Base-by-base conservation (phyloP, 108 stramenopile genomes). In the Skeletonema marinoi region DNA sequence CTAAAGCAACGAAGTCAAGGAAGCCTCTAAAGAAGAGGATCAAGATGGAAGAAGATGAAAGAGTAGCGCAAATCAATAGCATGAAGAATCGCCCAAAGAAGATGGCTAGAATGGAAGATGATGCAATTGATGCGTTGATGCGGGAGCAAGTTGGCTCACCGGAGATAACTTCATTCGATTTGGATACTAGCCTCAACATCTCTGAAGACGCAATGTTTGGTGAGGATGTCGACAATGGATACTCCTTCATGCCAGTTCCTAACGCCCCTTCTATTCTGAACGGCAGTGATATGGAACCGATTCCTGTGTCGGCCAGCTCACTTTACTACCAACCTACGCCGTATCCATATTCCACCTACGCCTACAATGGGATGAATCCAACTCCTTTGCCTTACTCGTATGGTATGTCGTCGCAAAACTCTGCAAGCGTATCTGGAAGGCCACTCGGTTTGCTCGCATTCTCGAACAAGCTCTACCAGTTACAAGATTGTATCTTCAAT, bases 201-300 rank as follows among this genome's bases (percentile, higher is more conserved):
- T 21, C 60, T 21, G 39, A 38, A 30, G n/a, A 71, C 33, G 16
- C 44, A 19, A 31, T 72, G 3, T 60, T 72, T 33, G 71, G 44
- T 31, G 59, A 35, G 0, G 31, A 25, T 44, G 41, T 7, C 30
- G 35, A 61, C 38, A 25, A 71, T 31, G 35, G n/a, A 17, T 75
- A 60, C 58, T 75, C 74, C 5, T 66, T 75, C 51, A 39, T 67
- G 6, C 74, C 74, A 19, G 60, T 67, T 56, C 25, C 54, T 1
- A 56, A 3, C 29, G 54, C 54, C 25, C 10, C 54, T 56, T 56
- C 54, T 0, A 19, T 29, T 25, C 8, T 56, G 1, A 25, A 17
- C 4, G 54, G 54, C 1, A 25, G 50, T 51, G 17, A 21, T 56
- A 21, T 10, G 54, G 54, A 16, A 56, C 5, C 54, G 4, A 46